Evolutionary conservation across 306 rosid species (phyloP), one percentile per base, ranked within the genome.

Genomic region (Dalbergia cultrata): DNA sequence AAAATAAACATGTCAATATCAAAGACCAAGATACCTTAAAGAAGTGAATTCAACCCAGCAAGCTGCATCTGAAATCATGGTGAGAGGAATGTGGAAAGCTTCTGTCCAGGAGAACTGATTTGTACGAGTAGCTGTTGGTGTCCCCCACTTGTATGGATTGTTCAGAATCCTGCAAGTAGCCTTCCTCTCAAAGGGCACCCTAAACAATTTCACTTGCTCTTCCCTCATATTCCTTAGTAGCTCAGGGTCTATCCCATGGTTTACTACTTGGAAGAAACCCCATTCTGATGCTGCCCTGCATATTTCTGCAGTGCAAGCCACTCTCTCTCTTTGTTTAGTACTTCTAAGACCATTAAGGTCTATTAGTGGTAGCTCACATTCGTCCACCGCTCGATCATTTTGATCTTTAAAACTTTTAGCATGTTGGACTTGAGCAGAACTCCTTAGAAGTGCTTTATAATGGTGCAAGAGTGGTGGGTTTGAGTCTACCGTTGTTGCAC

Each of bases 31-130:
- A 53, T 92, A 90, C 97, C 98, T 92, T 60, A 94, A 67, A 70
- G 90, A 83, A 80, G 47, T 78, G 85, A 89, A 89, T 58, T 92
- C 93, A 58, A 87, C 97, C 87, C 93, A 92, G 79, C 86, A 85
- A 81, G 81, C 83, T 78, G 85, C 66, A 60, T 92, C 90, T 49
- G 97, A 89, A 61, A 92, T 88, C 83, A 88, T 90, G 72, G 88
- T 80, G 81, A 90, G 94, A 80, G 98, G 96, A 88, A 94, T 88
- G 89, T 94, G 97, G 81, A 94, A 94, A 45, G 97, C 96, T 92
- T 94, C 97, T n/a, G 97, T 89, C 97, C 98, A 94, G 0, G 98
- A 94, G 76, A 89, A 90, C 59, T 94, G 94, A 56, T 69, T 83
- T 57, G 94, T 88, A 33, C 78, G 75, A 53, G 91, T 86, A 44